Base-by-base conservation (phyloP, 208 protist species). In the Spongospora subterranea region DNA sequence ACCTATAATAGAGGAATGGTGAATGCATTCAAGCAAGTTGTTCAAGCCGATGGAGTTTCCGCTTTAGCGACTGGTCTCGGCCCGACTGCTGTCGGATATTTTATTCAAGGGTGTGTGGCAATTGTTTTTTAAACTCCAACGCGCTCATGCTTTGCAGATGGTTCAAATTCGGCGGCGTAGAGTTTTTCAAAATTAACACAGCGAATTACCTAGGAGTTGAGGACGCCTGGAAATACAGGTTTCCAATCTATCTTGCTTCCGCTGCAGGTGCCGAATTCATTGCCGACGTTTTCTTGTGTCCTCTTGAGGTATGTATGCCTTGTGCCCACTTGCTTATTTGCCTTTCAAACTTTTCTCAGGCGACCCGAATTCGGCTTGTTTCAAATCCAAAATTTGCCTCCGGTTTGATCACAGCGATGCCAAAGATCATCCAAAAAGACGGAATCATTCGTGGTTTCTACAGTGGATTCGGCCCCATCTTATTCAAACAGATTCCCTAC, bases 401-500 rank as follows among this genome's bases (percentile, higher is more conserved):
- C 40, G 41, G 45, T 6, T 40, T 92, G 46, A 91, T 94, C 60
- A 88, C 64, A 50, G 93, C 92, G 41, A 92, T 93, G 54, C 60
- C 91, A 20, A 94, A 94, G 71, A 95, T 95, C 41, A 13, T 90
- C 0, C 17, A 20, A 11, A 82, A 93, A 60, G 66, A 93, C 65
- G 93, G 93, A n/a, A 1, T 95, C 91, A 29, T 95, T 20, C 45
- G 46, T 20, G 94, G 93, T 77, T 95, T 95, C 88, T 96, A 96
- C 93, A 92, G 92, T 60, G 95, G 95, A 90, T 94, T 96, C 40
- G 89, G 92, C 66, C 95, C 95, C 41, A 95, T 96, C 89, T 92
- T 96, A 54, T 94, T 95, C 90, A 97, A 96, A 93, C 96, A 97
- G 93, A 93, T 97, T 50, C 96, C 96, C 43, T 97, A 97, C 94